Evolutionary conservation across 2,329 filamentous ascomycete species (phyloP), one percentile per base, ranked within the genome.

Genomic region (Polychaeton citri): DNA sequence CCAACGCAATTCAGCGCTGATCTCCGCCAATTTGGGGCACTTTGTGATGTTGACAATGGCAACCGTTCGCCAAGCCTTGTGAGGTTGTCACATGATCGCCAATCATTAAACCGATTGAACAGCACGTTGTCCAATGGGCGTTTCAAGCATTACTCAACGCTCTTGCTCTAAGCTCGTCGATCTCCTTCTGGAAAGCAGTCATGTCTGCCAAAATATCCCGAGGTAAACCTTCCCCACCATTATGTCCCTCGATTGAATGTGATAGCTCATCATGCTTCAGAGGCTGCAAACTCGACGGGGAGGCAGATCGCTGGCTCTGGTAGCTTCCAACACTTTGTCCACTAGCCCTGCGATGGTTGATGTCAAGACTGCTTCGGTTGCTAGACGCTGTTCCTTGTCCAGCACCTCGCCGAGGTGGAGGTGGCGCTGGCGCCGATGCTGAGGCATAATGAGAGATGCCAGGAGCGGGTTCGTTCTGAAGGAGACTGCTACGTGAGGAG

Each of bases 201-300:
- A 56, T 46, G 34, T 56, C 52, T 9, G 49, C 52, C 24, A 56
- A 37, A 4, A 55, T 45, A 36, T 54, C 46, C 18, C 41, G 36
- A 30, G 39, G 24, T 10, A 28, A 15, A 5, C 15, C 24, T 4
- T 28, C 12, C 5, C 12, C 15, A 5, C 12, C 7, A 7, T 28
- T 15, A 7, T 10, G 24, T 4, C 15, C 24, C 5, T 15, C 12
- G 24, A 12, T 28, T 28, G 12, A 10, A 28, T 10, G 15, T 12
- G 7, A 28, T 10, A 10, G 12, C 24, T 28, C n/a, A n/a, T 28
- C 24, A 10, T 10, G 7, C 15, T 7, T 28, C 12, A 12, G 24
- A 12, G 15, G 42, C 32, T 41, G 38, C 34, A 48, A 38, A 35
- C 45, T 46, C 6, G 41, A 43, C 4, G 42, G 38, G 2, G 43